Percentiles rank a stretch among this genome's conserved stretches.
Evolutionary conservation across 202 grass and related monocot species (phyloP).

Genomic region (Carex arenaria): DNA sequence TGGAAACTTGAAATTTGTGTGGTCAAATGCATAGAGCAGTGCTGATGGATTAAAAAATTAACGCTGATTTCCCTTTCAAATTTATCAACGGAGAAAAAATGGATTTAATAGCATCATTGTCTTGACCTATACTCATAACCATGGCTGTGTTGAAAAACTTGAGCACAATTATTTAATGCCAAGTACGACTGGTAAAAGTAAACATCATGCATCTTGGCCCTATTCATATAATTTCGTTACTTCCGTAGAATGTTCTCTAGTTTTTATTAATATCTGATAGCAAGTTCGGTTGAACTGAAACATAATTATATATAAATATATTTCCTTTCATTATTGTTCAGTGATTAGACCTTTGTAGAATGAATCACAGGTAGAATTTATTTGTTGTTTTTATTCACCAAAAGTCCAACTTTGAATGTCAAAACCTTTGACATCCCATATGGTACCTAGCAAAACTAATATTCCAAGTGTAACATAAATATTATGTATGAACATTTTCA

Average conservation of each 20-base stretch:
- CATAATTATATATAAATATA: not conserved
- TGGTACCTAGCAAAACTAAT: not conserved
- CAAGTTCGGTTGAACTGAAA: not conserved
- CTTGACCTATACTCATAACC: constrained; percentile 2
- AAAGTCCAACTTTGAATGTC: constrained; percentile 4
- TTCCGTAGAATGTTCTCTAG: not conserved
- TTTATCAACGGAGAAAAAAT: constrained; percentile 3
- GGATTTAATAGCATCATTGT: not conserved
- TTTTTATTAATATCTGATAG: not conserved
- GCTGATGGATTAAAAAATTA: not conserved
- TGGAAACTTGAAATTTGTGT: not conserved
- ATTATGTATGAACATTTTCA: not conserved
- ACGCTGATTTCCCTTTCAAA: not conserved
- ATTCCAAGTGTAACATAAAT: not conserved
- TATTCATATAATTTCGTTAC: not conserved
- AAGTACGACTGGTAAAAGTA: not conserved
- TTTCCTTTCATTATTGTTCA: not conserved
- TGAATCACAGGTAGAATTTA: not conserved
- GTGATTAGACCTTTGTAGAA: not conserved
- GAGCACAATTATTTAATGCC: not conserved
- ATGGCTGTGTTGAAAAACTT: not conserved
- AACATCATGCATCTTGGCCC: not conserved
- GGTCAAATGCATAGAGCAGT: not conserved
- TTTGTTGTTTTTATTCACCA: not conserved
- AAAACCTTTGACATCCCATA: constrained; percentile 2